These are phyloP conservation scores for Hygrophorus pudorinus DNA, from an alignment of 768 basidiomycete genomes.

Conservation along the genomic window DNA sequence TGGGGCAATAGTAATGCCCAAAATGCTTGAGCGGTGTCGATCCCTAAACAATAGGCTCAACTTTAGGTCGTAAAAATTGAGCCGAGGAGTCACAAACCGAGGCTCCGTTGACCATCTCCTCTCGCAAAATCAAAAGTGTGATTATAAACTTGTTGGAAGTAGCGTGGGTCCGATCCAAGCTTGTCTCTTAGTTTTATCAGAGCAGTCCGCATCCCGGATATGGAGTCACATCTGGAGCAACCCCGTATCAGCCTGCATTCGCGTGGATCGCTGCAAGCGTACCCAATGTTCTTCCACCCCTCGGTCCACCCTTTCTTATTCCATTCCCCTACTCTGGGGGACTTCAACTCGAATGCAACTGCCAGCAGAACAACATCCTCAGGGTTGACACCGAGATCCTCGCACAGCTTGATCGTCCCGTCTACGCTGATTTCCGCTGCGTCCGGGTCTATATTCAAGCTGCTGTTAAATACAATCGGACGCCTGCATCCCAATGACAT, in stretches of 20 bases:
- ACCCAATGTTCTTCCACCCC: constrained; percentile 73
- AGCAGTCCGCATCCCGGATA: constrained; percentile 47
- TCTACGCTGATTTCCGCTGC: constrained; percentile 61
- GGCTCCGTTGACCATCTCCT: constrained; percentile 66
- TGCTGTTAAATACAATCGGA: not conserved
- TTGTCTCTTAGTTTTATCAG: constrained; percentile 46
- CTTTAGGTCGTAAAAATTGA: not conserved
- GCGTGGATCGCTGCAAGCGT: constrained; percentile 16
- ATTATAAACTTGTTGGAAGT: constrained; percentile 72
- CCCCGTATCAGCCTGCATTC: not conserved
- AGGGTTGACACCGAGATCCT: constrained; percentile 58
- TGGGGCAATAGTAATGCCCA: constrained; percentile 72
- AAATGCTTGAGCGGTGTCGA: constrained; percentile 66
- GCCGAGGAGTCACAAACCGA: constrained; percentile 39
- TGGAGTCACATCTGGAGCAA: constrained; percentile 48
- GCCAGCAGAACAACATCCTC: constrained; percentile 79
- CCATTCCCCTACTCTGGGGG: constrained; percentile 67
- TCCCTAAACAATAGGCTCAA: constrained; percentile 24
- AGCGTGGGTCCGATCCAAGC: constrained; percentile 52
- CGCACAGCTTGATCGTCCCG: constrained; percentile 71
- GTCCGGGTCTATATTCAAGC: constrained; percentile 34
- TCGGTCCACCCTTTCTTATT: constrained; percentile 62
- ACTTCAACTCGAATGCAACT: constrained; percentile 74
- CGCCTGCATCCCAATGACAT: not conserved
- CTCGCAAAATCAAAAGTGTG: constrained; percentile 77